phyloP scores from a whole-genome alignment of 441 rosid genomes.

The Populus trichocarpa region DNA sequence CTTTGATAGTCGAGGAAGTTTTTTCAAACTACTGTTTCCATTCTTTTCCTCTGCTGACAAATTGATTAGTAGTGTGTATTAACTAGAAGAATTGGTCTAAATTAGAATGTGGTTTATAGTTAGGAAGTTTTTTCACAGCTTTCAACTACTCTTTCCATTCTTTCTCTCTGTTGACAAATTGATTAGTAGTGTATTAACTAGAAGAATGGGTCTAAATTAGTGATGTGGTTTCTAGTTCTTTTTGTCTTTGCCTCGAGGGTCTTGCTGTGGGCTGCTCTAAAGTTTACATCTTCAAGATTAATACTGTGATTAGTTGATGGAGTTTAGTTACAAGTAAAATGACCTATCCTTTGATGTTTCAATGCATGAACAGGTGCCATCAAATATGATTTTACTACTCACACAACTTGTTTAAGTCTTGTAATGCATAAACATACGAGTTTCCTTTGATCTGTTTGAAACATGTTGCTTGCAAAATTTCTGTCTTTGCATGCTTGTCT shows the following conservation, averaged over 20 bases:
- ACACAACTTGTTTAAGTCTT: neutral
- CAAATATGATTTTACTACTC: neutral
- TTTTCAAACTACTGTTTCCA: neutral
- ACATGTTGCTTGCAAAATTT: constrained; percentile 6
- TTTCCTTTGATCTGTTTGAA: neutral
- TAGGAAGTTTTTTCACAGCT: neutral
- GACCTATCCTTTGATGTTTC: neutral
- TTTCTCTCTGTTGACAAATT: neutral
- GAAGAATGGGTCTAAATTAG: neutral
- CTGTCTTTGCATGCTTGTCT: neutral
- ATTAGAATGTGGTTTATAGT: neutral
- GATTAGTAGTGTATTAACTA: neutral
- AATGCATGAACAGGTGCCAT: neutral
- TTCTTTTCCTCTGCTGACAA: neutral
- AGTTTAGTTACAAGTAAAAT: neutral
- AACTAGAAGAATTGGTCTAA: neutral
- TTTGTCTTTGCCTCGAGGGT: neutral
- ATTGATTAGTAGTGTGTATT: neutral
- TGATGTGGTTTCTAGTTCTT: neutral
- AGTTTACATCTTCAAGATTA: neutral
- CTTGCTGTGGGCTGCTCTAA: neutral
- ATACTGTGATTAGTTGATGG: neutral
- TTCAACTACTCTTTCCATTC: neutral
- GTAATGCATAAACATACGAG: neutral
- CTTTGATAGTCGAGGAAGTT: neutral